phyloP scores from a whole-genome alignment of 768 basidiomycete species.

The Lactifluus rugatus region DNA sequence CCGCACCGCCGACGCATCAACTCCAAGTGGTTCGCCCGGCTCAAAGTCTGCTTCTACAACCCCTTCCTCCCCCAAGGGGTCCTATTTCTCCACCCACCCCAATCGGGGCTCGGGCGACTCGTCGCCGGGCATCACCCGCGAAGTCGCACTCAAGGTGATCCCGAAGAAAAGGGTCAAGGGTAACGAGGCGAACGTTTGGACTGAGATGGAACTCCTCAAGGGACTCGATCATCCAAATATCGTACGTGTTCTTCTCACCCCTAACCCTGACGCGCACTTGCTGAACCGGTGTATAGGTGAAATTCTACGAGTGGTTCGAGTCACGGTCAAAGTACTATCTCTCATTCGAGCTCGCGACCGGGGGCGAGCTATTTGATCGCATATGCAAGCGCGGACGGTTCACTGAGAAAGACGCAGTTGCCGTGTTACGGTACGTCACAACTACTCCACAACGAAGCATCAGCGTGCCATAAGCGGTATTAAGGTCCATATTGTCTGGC shows the following conservation, averaged over 20 bases:
- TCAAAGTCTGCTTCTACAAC: not conserved
- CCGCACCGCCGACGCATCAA: slow-evolving; percentile 40
- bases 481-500: slow-evolving; percentile 72
- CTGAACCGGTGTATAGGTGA: slow-evolving; percentile 45
- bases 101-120: not conserved
- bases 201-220: slow-evolving; percentile 88
- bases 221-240: slow-evolving; percentile 89
- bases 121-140: slow-evolving; percentile 38
- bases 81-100: not conserved
- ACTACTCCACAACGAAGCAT: not conserved
- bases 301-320: slow-evolving; percentile 96
- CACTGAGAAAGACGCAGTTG: slow-evolving; percentile 83
- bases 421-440: slow-evolving; percentile 55
- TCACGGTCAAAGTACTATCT: slow-evolving; percentile 90
- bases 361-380: slow-evolving; percentile 91
- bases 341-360: slow-evolving; percentile 87
- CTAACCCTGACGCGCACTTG: not conserved
- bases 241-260: slow-evolving; percentile 36
- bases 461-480: not conserved
- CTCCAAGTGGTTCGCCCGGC: not conserved
- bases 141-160: slow-evolving; percentile 84
- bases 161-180: slow-evolving; percentile 93
- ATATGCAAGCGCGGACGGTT: slow-evolving; percentile 82
- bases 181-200: slow-evolving; percentile 80
- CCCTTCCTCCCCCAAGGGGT: slow-evolving; percentile 1